Conservation (phyloP, 352 stramenopile species). For the Pythium apleroticum region DNA sequence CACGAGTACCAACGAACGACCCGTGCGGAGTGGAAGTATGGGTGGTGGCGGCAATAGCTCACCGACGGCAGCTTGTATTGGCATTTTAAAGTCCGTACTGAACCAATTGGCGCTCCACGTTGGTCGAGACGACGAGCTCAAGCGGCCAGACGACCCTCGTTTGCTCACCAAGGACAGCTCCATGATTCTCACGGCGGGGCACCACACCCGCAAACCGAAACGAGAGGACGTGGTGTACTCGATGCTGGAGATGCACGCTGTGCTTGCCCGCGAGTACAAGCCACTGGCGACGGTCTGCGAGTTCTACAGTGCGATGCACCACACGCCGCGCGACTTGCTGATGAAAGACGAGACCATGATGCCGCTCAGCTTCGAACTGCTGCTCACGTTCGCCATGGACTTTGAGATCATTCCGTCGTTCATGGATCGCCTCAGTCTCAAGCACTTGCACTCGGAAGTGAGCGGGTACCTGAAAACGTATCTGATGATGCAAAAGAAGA, state of each 20-base stretch:
- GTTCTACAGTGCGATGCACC: slow-evolving; percentile 64
- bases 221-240: slow-evolving; percentile 67
- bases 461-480: slow-evolving; percentile 62
- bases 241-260: slow-evolving; percentile 74
- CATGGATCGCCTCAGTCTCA: slow-evolving; percentile 78
- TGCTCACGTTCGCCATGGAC: slow-evolving; percentile 75
- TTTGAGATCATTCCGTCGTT: slow-evolving; percentile 82
- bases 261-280: slow-evolving; percentile 67
- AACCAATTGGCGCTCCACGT: slow-evolving; percentile 50
- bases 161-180: slow-evolving; percentile 24
- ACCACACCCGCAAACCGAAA: slow-evolving; percentile 29
- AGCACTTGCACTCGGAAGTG: slow-evolving; percentile 64
- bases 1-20: background rate
- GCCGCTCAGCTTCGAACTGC: slow-evolving; percentile 56
- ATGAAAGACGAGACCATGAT: slow-evolving; percentile 48
- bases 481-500: slow-evolving; percentile 53
- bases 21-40: slow-evolving; percentile 18
- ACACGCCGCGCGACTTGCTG: slow-evolving; percentile 27
- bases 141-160: slow-evolving; percentile 19
- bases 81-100: slow-evolving; percentile 48
- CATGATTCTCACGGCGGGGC: slow-evolving; percentile 5
- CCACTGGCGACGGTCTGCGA: slow-evolving; percentile 67
- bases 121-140: slow-evolving; percentile 28
- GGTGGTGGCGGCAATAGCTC: slow-evolving; percentile 16
- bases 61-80: slow-evolving; percentile 28